phyloP scores from a whole-genome alignment of 257 asterid genomes.

The Rhazya stricta region DNA sequence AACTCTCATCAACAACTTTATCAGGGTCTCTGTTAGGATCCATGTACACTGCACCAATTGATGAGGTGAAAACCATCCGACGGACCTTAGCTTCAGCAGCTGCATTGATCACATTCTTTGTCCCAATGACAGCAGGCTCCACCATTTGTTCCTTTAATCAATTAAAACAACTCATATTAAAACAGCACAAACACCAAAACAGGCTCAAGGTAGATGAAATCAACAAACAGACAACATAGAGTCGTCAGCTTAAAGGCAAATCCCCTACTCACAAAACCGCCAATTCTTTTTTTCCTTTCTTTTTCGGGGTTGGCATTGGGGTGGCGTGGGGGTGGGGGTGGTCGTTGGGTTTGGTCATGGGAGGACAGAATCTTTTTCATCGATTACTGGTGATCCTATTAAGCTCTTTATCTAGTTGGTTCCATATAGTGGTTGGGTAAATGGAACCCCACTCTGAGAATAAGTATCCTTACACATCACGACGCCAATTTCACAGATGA shows the following conservation, averaged over 20 bases:
- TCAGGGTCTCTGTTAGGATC: slow-evolving; percentile 67
- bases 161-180: neutral
- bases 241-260: neutral
- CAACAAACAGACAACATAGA: neutral
- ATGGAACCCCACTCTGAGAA: neutral
- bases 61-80: slow-evolving; percentile 81
- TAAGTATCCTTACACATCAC: neutral
- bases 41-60: slow-evolving; percentile 87
- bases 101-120: slow-evolving; percentile 64
- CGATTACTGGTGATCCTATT: neutral
- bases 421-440: neutral
- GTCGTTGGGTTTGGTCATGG: no score
- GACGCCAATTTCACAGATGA: neutral
- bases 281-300: no score
- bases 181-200: neutral
- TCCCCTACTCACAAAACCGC: no score
- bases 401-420: neutral
- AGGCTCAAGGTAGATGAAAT: neutral
- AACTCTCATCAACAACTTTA: slow-evolving; percentile 72
- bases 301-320: no score
- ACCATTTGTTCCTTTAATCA: slow-evolving; percentile 81
- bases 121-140: slow-evolving; percentile 90
- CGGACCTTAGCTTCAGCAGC: slow-evolving; percentile 76
- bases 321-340: no score
- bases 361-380: neutral